These are phyloP conservation scores for Suhomyces xylopsoci DNA, from an alignment of 805 yeast genomes.

Conservation along the genomic window DNA sequence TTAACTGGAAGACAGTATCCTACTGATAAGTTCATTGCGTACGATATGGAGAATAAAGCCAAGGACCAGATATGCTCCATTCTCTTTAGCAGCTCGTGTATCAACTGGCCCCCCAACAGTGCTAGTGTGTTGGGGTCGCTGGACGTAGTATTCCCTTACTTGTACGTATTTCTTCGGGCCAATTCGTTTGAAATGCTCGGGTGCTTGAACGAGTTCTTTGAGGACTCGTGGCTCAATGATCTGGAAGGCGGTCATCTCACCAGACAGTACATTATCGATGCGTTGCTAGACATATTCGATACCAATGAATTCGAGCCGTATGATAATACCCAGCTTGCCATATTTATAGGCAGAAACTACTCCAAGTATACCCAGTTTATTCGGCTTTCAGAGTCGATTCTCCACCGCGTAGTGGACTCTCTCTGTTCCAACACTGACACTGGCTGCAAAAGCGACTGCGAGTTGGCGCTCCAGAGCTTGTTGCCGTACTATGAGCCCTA, in stretches of 20 bases:
- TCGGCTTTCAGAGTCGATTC: conserved; percentile 58
- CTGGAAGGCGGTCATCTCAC: conserved; percentile 21
- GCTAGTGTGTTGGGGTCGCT: not conserved
- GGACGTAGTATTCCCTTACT: conserved; percentile 55
- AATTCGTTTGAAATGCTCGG: conserved; percentile 61
- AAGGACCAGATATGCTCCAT: conserved; percentile 53
- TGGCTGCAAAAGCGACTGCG: conserved; percentile 54
- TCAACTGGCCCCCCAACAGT: conserved; percentile 37
- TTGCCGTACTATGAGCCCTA: conserved; percentile 64
- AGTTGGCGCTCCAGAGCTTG: conserved; percentile 71
- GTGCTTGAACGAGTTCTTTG: conserved; percentile 77
- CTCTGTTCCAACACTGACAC: conserved; percentile 44
- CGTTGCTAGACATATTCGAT: conserved; percentile 58
- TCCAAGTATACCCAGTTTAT: conserved; percentile 86
- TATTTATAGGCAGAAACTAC: conserved; percentile 75
- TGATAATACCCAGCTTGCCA: conserved; percentile 44
- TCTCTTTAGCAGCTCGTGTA: conserved; percentile 55
- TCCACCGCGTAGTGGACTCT: conserved; percentile 46
- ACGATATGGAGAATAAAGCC: conserved; percentile 32
- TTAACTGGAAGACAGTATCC: conserved; percentile 83
- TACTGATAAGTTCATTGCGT: conserved; percentile 49
- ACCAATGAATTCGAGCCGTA: conserved; percentile 25
- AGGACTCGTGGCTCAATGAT: conserved; percentile 71
- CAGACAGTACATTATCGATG: conserved; percentile 76
- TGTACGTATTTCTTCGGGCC: conserved; percentile 52